phyloP scores from a whole-genome alignment of 768 basidiomycete genomes.

The Rossbeevera mucosa region DNA sequence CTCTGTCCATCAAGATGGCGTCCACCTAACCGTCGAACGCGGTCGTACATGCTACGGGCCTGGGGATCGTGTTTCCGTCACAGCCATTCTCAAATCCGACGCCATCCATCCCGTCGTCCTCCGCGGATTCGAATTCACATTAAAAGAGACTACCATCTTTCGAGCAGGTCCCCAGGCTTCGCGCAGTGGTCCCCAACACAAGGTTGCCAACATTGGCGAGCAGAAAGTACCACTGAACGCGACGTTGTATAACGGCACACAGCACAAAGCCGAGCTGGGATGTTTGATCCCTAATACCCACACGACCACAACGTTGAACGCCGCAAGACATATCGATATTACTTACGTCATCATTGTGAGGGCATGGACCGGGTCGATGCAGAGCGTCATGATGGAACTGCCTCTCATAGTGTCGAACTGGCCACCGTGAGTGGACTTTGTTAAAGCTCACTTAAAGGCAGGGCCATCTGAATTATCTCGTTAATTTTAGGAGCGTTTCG shows the following conservation, averaged over 20 bases:
- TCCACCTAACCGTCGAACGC: constrained; percentile 73
- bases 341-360: constrained; percentile 74
- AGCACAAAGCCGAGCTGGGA: constrained; percentile 67
- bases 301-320: constrained; percentile 75
- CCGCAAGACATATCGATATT: constrained; percentile 82
- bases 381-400: constrained; percentile 63
- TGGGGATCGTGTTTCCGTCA: constrained; percentile 72
- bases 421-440: constrained; percentile 55
- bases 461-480: background rate
- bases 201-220: constrained; percentile 55
- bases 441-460: background rate
- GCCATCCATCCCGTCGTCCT: constrained; percentile 63
- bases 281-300: constrained; percentile 69
- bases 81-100: constrained; percentile 70
- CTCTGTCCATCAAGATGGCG: constrained; percentile 58
- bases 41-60: constrained; percentile 80
- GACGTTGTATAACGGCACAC: constrained; percentile 68
- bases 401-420: constrained; percentile 83
- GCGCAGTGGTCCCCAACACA: constrained; percentile 55
- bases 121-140: constrained; percentile 76
- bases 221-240: constrained; percentile 68
- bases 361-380: constrained; percentile 68
- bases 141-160: constrained; percentile 75
- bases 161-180: constrained; percentile 52
- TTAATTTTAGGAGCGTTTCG: constrained; percentile 54